Percentiles rank a stretch among this genome's conserved stretches.
Conservation (phyloP, 352 stramenopile genomes). For the Hyaloperonospora brassicae region DNA sequence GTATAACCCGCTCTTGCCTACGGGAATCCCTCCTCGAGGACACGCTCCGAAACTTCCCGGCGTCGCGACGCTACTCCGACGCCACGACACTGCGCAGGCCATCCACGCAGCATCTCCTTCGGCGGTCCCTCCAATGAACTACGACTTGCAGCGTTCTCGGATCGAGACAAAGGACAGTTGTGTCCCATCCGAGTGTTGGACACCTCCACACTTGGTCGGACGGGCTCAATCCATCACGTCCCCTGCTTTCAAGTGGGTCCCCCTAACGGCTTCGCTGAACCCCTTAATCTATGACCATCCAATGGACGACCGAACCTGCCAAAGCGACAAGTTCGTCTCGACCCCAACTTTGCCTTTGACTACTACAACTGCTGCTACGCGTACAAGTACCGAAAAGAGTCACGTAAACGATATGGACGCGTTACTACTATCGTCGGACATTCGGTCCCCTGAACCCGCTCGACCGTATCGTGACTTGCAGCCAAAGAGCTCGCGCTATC, state of each 20-base stretch:
- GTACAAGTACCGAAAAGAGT: too few species aligned
- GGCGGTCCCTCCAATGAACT: neutral
- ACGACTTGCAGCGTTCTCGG: constrained; percentile 1
- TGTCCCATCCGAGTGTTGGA: constrained; percentile 13
- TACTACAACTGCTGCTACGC: too few species aligned
- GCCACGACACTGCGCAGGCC: constrained; percentile 9
- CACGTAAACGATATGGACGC: constrained; percentile 1
- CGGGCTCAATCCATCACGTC: neutral
- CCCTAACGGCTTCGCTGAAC: constrained; percentile 5
- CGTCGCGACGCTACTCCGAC: constrained; percentile 20
- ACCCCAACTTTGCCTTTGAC: too few species aligned
- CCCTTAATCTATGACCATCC: neutral
- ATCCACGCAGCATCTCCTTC: constrained; percentile 3
- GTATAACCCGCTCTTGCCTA: too few species aligned
- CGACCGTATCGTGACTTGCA: constrained; percentile 1
- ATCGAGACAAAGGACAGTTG: neutral
- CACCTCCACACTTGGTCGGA: constrained; percentile 8
- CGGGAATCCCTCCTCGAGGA: constrained; percentile 12
- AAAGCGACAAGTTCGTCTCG: neutral
- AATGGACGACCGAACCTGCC: constrained; percentile 4
- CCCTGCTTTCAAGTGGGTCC: constrained; percentile 7
- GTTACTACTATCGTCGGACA: constrained; percentile 1
- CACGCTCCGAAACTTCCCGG: constrained; percentile 17
- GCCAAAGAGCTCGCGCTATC: constrained; percentile 48
- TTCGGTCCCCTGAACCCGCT: constrained; percentile 12